Percentiles rank a stretch among this genome's conserved stretches.
phyloP scores from a whole-genome alignment of 2,329 filamentous ascomycete species.

The Hypoxylon sp. region DNA sequence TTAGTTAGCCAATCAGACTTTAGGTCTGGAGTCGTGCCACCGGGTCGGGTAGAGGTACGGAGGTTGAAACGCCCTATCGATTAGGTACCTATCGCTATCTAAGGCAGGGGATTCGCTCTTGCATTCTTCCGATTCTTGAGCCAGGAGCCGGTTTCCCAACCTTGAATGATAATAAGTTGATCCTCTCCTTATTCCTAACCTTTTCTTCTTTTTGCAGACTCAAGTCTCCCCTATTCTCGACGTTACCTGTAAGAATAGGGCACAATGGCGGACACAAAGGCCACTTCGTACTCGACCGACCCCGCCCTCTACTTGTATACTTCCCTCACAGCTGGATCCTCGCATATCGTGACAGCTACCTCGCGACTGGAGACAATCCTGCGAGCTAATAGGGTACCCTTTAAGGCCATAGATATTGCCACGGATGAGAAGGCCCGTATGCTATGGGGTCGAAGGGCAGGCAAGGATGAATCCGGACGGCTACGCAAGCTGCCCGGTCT shows the following conservation, averaged over 20 bases:
- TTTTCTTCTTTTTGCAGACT: neutral
- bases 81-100: slow-evolving; percentile 39
- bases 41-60: slow-evolving; percentile 23
- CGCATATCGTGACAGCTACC: slow-evolving; percentile 95
- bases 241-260: neutral
- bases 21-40: slow-evolving; percentile 26
- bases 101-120: slow-evolving; percentile 30
- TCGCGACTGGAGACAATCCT: slow-evolving; percentile 96
- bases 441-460: slow-evolving; percentile 87
- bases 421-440: slow-evolving; percentile 90
- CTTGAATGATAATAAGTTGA: slow-evolving; percentile 24
- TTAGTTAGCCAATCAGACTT: slow-evolving; percentile 20
- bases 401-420: slow-evolving; percentile 91
- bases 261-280: slow-evolving; percentile 48
- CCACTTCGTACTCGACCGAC: slow-evolving; percentile 68
- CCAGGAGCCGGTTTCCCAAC: slow-evolving; percentile 19
- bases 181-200: slow-evolving; percentile 9
- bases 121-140: slow-evolving; percentile 35
- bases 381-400: slow-evolving; percentile 93
- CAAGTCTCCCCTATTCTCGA: neutral
- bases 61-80: slow-evolving; percentile 38
- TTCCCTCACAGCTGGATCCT: slow-evolving; percentile 93
- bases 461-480: slow-evolving; percentile 75
- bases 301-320: slow-evolving; percentile 93
- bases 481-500: slow-evolving; percentile 86